Conservation (phyloP, 257 asterid species). For the Perilla frutescens region DNA sequence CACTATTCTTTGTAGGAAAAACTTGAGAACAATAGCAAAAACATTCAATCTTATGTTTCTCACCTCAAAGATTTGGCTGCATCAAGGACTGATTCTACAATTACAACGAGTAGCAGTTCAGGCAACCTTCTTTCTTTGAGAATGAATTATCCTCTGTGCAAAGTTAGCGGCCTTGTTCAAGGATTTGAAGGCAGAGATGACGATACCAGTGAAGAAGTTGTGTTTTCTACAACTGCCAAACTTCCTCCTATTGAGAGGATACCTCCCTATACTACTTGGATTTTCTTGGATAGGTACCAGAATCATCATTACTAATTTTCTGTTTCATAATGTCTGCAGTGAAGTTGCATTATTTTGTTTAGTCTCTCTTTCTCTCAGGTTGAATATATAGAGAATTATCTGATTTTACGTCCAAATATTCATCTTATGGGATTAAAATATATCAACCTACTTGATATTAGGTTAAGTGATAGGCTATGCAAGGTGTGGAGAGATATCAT, state of each 20-base stretch:
- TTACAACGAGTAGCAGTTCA: conserved; percentile 40
- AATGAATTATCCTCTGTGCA: conserved; percentile 67
- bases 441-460: conserved; percentile 2
- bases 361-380: neutral
- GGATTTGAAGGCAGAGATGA: conserved; percentile 67
- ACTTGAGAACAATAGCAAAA: conserved; percentile 57
- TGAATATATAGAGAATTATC: conserved; percentile 10
- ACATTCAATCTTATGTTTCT: conserved; percentile 53
- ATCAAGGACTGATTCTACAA: conserved; percentile 54
- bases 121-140: conserved; percentile 68
- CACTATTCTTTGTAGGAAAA: conserved; percentile 56
- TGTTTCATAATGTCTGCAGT: neutral
- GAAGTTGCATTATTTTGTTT: neutral
- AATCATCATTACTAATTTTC: conserved; percentile 15
- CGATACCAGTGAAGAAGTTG: conserved; percentile 62
- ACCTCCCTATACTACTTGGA: conserved; percentile 95
- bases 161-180: conserved; percentile 54
- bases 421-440: neutral
- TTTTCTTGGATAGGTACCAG: conserved; percentile 74
- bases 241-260: conserved; percentile 73
- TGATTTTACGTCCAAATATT: conserved; percentile 17
- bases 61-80: conserved; percentile 54
- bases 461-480: conserved; percentile 10
- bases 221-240: conserved; percentile 59
- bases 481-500: neutral